A percentile compares a stretch with the other conserved stretches of the same genome.
These are phyloP conservation scores for Tetrahymena elliotti DNA, from an alignment of 73 alveolate genomes.

Conservation along the genomic window DNA sequence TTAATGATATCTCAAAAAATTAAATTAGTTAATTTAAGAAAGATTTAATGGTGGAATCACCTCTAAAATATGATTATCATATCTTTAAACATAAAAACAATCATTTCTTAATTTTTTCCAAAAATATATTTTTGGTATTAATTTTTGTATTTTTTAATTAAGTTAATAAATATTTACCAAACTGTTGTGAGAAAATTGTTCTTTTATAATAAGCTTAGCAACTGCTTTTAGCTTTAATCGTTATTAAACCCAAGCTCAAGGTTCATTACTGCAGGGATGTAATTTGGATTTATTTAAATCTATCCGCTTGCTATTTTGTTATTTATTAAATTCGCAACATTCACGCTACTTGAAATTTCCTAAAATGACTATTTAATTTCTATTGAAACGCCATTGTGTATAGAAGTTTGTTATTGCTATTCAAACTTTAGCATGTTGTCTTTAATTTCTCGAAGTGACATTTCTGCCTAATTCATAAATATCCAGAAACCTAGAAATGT, in stretches of 20 bases:
- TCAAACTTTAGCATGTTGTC: background rate
- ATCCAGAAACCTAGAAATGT: background rate
- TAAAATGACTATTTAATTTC: background rate
- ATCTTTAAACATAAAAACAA: no score
- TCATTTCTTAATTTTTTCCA: background rate
- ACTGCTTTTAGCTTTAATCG: background rate
- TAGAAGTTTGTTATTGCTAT: background rate
- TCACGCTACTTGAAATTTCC: background rate
- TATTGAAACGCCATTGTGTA: background rate
- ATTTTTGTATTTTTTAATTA: no score
- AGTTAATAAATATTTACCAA: background rate
- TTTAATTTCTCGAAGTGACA: background rate
- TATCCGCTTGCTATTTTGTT: background rate
- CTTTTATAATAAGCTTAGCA: background rate
- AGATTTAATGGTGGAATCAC: no score
- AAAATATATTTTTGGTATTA: background rate
- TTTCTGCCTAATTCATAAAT: background rate
- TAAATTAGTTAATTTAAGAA: no score
- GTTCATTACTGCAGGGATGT: background rate
- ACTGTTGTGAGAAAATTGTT: background rate
- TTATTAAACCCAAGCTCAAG: background rate
- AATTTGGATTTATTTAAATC: background rate
- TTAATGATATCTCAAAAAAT: no score
- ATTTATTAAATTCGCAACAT: background rate
- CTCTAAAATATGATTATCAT: no score